Evolutionary conservation across 2,329 filamentous ascomycete genomes (phyloP).

Genomic region (Epichloe scottii): DNA sequence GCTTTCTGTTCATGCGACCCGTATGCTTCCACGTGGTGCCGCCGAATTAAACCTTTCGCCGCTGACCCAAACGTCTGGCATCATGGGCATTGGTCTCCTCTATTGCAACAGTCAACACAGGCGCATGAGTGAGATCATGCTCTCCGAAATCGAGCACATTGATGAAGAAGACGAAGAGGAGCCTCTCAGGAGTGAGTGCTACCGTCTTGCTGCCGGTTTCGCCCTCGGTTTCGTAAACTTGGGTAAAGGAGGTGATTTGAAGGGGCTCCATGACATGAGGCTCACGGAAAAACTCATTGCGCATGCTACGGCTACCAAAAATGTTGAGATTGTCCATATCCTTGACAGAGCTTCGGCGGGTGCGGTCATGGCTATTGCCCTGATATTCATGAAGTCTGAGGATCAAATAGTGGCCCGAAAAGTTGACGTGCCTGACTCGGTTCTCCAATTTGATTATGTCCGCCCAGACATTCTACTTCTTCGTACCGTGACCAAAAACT

Average conservation of each 20-base stretch:
- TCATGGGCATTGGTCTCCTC: constrained; percentile 91
- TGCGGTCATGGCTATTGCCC: constrained; percentile 77
- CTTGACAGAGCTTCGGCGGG: constrained; percentile 86
- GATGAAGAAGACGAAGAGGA: constrained; percentile 74
- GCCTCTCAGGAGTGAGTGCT: constrained; percentile 83
- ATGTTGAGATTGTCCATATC: constrained; percentile 83
- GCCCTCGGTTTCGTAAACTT: constrained; percentile 90
- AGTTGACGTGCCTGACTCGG: constrained; percentile 82
- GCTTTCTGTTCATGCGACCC: constrained; percentile 87
- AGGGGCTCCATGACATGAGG: constrained; percentile 85
- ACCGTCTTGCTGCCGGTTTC: constrained; percentile 86
- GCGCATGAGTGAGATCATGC: constrained; percentile 97
- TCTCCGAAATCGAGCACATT: constrained; percentile 87
- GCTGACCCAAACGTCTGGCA: constrained; percentile 85
- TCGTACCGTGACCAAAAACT: constrained; percentile 74
- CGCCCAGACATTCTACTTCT: constrained; percentile 86
- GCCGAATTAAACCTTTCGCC: constrained; percentile 90
- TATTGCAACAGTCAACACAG: constrained; percentile 95
- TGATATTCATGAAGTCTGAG: constrained; percentile 97
- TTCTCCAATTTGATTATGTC: constrained; percentile 89
- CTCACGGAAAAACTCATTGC: constrained; percentile 78
- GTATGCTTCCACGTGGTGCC: constrained; percentile 83
- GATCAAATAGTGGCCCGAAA: constrained; percentile 78
- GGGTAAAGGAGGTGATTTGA: constrained; percentile 76
- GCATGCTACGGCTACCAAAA: constrained; percentile 78